Conservation (phyloP, 2,329 filamentous ascomycete species). For the Trichoderma oligosporum region DNA sequence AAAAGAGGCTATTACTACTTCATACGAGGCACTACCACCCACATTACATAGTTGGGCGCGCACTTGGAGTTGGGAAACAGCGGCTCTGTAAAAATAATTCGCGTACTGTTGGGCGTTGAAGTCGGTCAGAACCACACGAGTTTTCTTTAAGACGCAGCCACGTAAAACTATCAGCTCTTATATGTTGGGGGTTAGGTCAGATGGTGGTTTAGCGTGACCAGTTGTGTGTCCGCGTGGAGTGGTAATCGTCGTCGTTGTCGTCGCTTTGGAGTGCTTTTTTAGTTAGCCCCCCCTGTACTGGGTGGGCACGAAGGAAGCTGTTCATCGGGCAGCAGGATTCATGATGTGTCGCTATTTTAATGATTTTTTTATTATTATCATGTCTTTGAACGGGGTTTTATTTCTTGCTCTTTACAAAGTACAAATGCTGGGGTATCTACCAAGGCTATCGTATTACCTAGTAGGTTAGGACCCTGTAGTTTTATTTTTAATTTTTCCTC, state of each 20-base stretch:
- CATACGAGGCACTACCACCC: no score
- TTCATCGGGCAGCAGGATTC: conserved; percentile 10
- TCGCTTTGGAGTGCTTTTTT: conserved; percentile 5
- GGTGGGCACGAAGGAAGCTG: conserved; percentile 1
- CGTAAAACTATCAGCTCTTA: conserved; percentile 9
- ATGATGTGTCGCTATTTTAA: conserved; percentile 9
- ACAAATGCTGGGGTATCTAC: background rate
- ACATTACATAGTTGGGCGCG: background rate
- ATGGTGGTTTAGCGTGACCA: conserved; percentile 16
- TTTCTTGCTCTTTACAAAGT: background rate
- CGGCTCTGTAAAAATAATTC: conserved; percentile 30
- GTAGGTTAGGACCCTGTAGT: no score
- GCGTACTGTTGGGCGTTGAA: conserved; percentile 31
- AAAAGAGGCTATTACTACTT: conserved; percentile 12
- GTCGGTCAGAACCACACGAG: conserved; percentile 28
- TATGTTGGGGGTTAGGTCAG: conserved; percentile 10
- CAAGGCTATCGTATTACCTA: no score
- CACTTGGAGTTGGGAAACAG: conserved; percentile 21
- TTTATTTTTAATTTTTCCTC: no score
- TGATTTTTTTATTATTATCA: background rate
- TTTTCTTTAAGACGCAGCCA: conserved; percentile 25
- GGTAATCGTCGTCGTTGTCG: background rate
- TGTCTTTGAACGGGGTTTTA: background rate
- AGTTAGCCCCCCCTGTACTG: conserved; percentile 2
- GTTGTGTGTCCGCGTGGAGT: background rate